Conservation (phyloP, 768 basidiomycete species). For the Mycena chlorophos region DNA sequence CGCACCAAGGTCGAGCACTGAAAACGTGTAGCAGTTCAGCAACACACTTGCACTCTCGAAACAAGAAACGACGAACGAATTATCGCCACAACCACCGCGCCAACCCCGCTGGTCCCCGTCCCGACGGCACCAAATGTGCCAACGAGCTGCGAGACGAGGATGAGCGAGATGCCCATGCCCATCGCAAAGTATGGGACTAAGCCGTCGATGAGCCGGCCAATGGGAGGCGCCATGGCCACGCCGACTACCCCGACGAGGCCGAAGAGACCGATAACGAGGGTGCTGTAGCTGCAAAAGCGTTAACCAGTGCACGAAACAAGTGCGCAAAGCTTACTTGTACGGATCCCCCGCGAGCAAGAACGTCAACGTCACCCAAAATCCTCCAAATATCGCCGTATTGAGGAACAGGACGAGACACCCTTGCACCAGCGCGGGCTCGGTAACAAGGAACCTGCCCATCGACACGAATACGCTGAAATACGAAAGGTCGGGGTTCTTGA, state of each 20-base stretch:
- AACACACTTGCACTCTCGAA: not conserved
- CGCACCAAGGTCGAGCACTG: slow-evolving; percentile 45
- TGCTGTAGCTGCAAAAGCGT: slow-evolving; percentile 32
- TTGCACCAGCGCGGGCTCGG: slow-evolving; percentile 61
- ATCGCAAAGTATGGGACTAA: slow-evolving; percentile 61
- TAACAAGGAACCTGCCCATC: slow-evolving; percentile 58
- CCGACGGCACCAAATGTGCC: slow-evolving; percentile 50
- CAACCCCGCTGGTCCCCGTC: slow-evolving; percentile 34
- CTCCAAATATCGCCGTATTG: slow-evolving; percentile 38
- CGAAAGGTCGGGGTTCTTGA: slow-evolving; percentile 48
- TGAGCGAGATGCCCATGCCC: slow-evolving; percentile 40
- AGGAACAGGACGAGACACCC: slow-evolving; percentile 44
- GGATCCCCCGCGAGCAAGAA: slow-evolving; percentile 60
- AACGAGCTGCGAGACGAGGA: slow-evolving; percentile 44
- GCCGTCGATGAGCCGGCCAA: slow-evolving; percentile 53
- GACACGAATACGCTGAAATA: slow-evolving; percentile 54
- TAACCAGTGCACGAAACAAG: slow-evolving; percentile 34
- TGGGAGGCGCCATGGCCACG: slow-evolving; percentile 50
- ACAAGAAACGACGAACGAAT: slow-evolving; percentile 34
- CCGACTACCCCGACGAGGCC: slow-evolving; percentile 58
- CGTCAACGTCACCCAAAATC: slow-evolving; percentile 54
- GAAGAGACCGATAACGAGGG: slow-evolving; percentile 55
- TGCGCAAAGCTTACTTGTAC: slow-evolving; percentile 45
- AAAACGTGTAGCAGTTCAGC: not conserved
- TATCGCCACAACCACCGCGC: slow-evolving; percentile 51